phyloP scores from a whole-genome alignment of 176 grass and related monocot species.

The Carex parvula region DNA sequence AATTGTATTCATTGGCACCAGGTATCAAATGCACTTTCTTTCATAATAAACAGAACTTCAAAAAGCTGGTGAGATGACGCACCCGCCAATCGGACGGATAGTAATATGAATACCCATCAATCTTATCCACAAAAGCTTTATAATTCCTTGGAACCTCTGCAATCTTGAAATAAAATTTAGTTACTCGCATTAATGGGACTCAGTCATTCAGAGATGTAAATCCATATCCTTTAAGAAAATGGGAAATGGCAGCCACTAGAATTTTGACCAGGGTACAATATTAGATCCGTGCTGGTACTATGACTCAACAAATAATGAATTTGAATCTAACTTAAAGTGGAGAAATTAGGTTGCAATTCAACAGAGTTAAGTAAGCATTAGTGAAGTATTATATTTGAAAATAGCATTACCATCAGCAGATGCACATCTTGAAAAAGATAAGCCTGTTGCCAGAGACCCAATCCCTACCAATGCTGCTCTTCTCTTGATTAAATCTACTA shows the following conservation, averaged over 20 bases:
- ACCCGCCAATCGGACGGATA: conserved; percentile 97
- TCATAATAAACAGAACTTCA: background rate
- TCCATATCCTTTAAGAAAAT: background rate
- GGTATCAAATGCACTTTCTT: background rate
- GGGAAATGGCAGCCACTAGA: background rate
- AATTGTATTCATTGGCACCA: background rate
- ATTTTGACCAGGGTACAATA: background rate
- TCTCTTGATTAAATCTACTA: conserved; percentile 54
- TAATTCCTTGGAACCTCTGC: conserved; percentile 69
- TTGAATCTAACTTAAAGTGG: background rate
- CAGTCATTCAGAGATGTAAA: background rate
- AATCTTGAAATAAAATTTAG: conserved; percentile 38
- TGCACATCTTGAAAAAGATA: conserved; percentile 38
- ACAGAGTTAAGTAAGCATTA: background rate
- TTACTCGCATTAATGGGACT: conserved; percentile 19
- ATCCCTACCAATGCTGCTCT: conserved; percentile 53
- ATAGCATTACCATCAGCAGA: conserved; percentile 63
- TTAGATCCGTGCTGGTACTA: background rate
- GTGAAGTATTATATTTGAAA: background rate
- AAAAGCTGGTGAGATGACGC: background rate
- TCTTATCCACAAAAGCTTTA: conserved; percentile 62
- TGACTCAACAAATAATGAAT: background rate
- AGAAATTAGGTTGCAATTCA: background rate
- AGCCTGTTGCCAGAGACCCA: conserved; percentile 44
- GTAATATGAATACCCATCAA: conserved; percentile 75